Evolutionary conservation across 2,329 filamentous ascomycete genomes (phyloP).

Genomic region (Aspergillus chevalieri): DNA sequence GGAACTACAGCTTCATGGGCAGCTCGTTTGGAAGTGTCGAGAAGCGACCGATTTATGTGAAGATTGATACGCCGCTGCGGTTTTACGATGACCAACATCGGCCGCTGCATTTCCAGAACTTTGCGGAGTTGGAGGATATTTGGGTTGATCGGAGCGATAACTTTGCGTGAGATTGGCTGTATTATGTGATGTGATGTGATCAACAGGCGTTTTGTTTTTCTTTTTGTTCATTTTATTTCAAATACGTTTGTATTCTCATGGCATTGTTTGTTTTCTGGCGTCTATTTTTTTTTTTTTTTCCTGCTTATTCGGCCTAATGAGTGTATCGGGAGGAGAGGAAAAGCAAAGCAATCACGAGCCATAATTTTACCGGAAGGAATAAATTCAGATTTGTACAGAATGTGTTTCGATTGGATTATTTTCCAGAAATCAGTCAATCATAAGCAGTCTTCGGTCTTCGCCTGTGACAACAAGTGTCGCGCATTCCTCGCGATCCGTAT

Average conservation of each 20-base stretch:
- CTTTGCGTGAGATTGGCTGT: conserved; percentile 58
- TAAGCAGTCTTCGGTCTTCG: too few relatives aligned
- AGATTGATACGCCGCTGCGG: conserved; percentile 80
- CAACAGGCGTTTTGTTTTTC: not conserved
- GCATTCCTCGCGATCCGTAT: too few relatives aligned
- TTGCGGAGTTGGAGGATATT: conserved; percentile 93
- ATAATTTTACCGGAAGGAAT: not conserved
- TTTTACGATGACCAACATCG: conserved; percentile 93
- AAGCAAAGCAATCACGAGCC: not conserved
- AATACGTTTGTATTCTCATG: not conserved
- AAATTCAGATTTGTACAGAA: not conserved
- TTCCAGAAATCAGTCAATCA: not conserved
- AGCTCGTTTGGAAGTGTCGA: conserved; percentile 79
- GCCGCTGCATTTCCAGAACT: conserved; percentile 93
- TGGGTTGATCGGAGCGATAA: conserved; percentile 91
- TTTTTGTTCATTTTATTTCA: not conserved
- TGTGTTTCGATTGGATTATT: not conserved
- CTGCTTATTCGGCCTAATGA: not conserved
- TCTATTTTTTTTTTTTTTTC: not conserved
- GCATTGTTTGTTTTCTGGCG: not conserved
- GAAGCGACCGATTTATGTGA: conserved; percentile 86
- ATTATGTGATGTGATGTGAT: not conserved
- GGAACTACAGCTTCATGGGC: conserved; percentile 99
- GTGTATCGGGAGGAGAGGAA: not conserved
- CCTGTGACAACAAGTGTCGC: not conserved